phyloP scores from a whole-genome alignment of 768 basidiomycete species.

The Kwoniella shandongensis region DNA sequence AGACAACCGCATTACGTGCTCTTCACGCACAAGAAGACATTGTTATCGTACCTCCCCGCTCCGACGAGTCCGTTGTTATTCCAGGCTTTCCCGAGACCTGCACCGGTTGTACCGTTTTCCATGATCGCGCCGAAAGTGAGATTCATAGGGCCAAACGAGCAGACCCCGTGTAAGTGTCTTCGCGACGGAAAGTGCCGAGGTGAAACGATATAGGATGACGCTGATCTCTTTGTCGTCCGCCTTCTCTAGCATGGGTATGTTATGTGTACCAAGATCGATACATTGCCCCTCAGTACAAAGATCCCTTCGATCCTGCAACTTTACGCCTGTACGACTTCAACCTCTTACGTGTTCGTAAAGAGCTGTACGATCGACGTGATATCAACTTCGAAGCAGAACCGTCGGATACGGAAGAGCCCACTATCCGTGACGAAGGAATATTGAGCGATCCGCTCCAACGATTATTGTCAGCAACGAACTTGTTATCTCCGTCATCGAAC shows the following conservation, averaged over 20 bases:
- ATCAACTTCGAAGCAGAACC: not conserved
- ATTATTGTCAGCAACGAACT: not conserved
- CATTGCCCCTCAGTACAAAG: slow-evolving; percentile 21
- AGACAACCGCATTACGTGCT: slow-evolving; percentile 33
- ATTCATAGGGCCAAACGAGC: slow-evolving; percentile 40
- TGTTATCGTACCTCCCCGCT: slow-evolving; percentile 37
- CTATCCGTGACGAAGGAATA: too few relatives aligned
- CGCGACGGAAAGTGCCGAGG: not conserved
- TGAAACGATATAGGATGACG: not conserved
- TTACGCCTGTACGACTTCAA: slow-evolving; percentile 48
- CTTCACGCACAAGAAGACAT: slow-evolving; percentile 34
- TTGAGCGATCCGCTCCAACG: not conserved
- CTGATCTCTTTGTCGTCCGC: not conserved
- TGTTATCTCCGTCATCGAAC: not conserved
- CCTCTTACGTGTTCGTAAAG: slow-evolving; percentile 32
- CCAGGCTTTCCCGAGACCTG: slow-evolving; percentile 35
- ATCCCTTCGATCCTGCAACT: not conserved
- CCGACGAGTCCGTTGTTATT: slow-evolving; percentile 29
- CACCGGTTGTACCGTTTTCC: slow-evolving; percentile 40
- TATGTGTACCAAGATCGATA: slow-evolving; percentile 51
- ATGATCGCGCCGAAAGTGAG: slow-evolving; percentile 43
- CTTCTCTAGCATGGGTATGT: slow-evolving; percentile 51
- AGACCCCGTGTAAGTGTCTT: slow-evolving; percentile 34
- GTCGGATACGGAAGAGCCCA: too few relatives aligned
- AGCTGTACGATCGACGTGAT: slow-evolving; percentile 17